Conservation (phyloP, 306 rosid species). For the Cucurbita ficifolia region DNA sequence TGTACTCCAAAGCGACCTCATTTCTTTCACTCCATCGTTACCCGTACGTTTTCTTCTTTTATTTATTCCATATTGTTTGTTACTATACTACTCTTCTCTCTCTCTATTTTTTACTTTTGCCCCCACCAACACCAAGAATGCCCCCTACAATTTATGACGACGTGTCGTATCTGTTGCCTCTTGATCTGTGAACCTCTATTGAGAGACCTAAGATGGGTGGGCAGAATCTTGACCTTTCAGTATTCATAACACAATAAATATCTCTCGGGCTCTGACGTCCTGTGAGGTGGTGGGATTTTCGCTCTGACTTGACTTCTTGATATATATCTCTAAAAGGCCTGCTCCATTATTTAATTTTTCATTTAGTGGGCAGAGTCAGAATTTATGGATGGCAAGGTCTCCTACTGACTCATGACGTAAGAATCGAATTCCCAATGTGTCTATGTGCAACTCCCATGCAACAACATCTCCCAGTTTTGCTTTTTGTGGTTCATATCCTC, state of each 20-base stretch:
- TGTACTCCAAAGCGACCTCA: slow-evolving; percentile 84
- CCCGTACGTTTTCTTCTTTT: slow-evolving; percentile 49
- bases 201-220: not conserved
- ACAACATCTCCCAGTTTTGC: slow-evolving; percentile 28
- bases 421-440: slow-evolving; percentile 28
- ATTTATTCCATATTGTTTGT: not conserved
- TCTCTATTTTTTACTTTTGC: not conserved
- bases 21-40: slow-evolving; percentile 68
- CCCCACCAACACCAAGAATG: slow-evolving; percentile 5
- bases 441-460: slow-evolving; percentile 13
- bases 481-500: not conserved
- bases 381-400: slow-evolving; percentile 33
- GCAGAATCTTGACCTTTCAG: slow-evolving; percentile 20
- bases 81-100: not conserved
- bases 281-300: slow-evolving; percentile 22
- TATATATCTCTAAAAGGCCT: slow-evolving; percentile 17
- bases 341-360: slow-evolving; percentile 22
- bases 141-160: not conserved
- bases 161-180: slow-evolving; percentile 13
- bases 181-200: not conserved
- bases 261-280: slow-evolving; percentile 12
- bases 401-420: slow-evolving; percentile 30
- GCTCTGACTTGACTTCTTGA: slow-evolving; percentile 11
- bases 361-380: slow-evolving; percentile 21
- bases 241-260: slow-evolving; percentile 17